phyloP scores from a whole-genome alignment of 495 filamentous ascomycete genomes.

The Eremomyces bilateralis region DNA sequence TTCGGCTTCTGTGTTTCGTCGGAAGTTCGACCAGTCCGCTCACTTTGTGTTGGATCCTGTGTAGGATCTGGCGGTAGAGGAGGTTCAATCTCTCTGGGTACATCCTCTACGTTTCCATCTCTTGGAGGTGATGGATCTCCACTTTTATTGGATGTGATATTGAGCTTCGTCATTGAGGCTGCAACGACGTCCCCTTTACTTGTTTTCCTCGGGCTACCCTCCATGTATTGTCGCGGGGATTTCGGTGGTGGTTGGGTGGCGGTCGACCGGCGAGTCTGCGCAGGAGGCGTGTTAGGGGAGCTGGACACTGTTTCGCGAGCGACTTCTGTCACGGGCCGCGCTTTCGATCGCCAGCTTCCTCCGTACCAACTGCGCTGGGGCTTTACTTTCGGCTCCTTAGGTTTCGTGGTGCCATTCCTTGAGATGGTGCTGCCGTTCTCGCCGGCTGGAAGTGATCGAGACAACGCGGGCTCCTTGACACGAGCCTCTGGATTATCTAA shows the following conservation, averaged over 20 bases:
- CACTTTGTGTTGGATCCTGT: not conserved
- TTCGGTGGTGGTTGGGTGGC: slow-evolving; percentile 4
- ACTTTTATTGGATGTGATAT: slow-evolving; percentile 12
- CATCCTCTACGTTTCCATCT: not conserved
- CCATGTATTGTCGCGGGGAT: slow-evolving; percentile 10
- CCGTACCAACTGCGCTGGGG: slow-evolving; percentile 13
- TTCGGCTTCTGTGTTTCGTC: not conserved
- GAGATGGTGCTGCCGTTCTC: not conserved
- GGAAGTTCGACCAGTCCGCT: not conserved
- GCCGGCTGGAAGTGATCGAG: not conserved
- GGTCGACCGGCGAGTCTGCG: slow-evolving; percentile 7
- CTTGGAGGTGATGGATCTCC: not conserved
- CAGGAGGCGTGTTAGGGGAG: too few species aligned
- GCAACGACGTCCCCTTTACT: slow-evolving; percentile 16
- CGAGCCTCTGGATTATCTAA: too few species aligned
- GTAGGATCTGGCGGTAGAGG: not conserved
- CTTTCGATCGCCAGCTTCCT: slow-evolving; percentile 19
- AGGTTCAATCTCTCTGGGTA: not conserved
- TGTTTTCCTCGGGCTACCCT: slow-evolving; percentile 13
- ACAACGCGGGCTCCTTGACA: too few species aligned
- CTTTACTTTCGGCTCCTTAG: too few species aligned
- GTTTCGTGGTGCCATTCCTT: not conserved
- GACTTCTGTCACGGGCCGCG: slow-evolving; percentile 14
- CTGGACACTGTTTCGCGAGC: slow-evolving; percentile 17
- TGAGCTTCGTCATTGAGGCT: slow-evolving; percentile 17